phyloP scores from a whole-genome alignment of 139 green algal species.

The Deuterostichococcus epilithicus region DNA sequence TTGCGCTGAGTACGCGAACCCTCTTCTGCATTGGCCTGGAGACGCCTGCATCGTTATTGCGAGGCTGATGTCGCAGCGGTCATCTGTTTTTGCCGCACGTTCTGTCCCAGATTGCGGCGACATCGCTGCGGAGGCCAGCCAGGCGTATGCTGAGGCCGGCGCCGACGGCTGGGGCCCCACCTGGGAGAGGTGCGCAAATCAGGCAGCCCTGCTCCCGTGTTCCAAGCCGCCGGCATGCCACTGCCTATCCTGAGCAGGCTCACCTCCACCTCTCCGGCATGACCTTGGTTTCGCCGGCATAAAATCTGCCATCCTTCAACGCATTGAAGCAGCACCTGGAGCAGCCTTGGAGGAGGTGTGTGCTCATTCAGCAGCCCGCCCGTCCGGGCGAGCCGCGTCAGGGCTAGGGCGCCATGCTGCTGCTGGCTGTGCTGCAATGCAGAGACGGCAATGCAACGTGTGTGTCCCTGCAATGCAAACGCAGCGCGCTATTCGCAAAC shows the following conservation, averaged over 20 bases:
- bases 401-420: too few species aligned
- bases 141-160: neutral
- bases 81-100: neutral
- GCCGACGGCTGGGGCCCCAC: constrained; percentile 30
- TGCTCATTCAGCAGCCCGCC: too few species aligned
- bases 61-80: neutral
- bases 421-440: too few species aligned
- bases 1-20: neutral
- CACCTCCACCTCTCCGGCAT: neutral
- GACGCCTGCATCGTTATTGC: constrained; percentile 1
- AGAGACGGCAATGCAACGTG: too few species aligned
- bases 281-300: too few species aligned
- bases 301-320: too few species aligned
- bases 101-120: too few species aligned
- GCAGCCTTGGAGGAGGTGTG: too few species aligned
- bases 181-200: constrained; percentile 16
- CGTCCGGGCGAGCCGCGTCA: too few species aligned
- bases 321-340: too few species aligned
- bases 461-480: neutral
- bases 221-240: neutral
- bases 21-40: neutral
- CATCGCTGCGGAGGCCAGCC: neutral
- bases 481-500: constrained; percentile 52
- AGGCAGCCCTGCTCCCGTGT: neutral
- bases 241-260: neutral